These are phyloP conservation scores for Penicillium lagena DNA, from an alignment of 495 filamentous ascomycete genomes.

Conservation along the genomic window DNA sequence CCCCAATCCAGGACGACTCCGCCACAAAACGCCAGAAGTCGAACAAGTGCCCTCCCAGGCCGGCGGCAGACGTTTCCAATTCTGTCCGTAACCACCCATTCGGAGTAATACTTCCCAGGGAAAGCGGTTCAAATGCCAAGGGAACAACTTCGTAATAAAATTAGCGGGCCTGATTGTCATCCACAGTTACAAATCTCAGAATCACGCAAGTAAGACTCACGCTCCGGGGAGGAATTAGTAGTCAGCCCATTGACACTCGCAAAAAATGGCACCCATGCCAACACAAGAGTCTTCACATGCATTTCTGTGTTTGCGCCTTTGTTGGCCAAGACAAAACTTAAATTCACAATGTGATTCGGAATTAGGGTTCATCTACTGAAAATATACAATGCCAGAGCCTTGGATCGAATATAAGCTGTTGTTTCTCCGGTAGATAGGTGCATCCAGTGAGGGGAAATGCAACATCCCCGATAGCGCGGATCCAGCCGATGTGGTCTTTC, in stretches of 20 bases:
- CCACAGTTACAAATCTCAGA: too few relatives aligned
- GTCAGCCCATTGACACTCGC: too few relatives aligned
- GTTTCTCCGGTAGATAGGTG: neutral
- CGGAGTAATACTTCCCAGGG: conserved; percentile 52
- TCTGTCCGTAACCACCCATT: conserved; percentile 57
- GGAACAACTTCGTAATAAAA: conserved; percentile 20
- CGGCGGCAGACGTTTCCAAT: conserved; percentile 42
- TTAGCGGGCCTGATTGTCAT: neutral
- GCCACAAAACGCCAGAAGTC: conserved; percentile 55
- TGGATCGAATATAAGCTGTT: too few relatives aligned
- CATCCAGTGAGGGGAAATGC: conserved; percentile 11
- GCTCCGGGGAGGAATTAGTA: neutral
- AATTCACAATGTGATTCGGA: too few relatives aligned
- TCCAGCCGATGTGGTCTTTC: neutral
- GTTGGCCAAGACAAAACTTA: too few relatives aligned
- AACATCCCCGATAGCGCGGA: conserved; percentile 3
- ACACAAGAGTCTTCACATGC: too few relatives aligned
- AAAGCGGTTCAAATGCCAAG: conserved; percentile 39
- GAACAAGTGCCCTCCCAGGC: conserved; percentile 53
- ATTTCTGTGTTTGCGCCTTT: too few relatives aligned
- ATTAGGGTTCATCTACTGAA: too few relatives aligned
- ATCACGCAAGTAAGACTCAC: too few relatives aligned
- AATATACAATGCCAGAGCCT: too few relatives aligned
- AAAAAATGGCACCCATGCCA: too few relatives aligned
- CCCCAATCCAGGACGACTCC: conserved; percentile 51